Evolutionary conservation across 2,329 filamentous ascomycete genomes (phyloP).

Genomic region (Scytalidium lignicola): DNA sequence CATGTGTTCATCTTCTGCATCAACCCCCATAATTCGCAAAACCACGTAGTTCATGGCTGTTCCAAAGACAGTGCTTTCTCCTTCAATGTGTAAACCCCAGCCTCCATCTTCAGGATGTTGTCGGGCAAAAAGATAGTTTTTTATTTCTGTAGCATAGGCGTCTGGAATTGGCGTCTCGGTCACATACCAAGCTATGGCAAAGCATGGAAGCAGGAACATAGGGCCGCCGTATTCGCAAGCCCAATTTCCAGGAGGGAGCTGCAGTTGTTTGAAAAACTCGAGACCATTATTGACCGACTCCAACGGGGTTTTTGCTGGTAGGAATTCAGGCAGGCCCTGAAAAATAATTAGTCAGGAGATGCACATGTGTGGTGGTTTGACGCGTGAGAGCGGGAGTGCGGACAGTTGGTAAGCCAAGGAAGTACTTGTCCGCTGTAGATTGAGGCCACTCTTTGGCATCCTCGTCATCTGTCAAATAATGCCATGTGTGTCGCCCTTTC

Average conservation of each 20-base stretch:
- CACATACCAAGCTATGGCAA: conserved; percentile 82
- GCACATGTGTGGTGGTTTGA: not conserved
- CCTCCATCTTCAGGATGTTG: conserved; percentile 87
- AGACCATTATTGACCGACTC: conserved; percentile 79
- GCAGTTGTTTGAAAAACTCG: conserved; percentile 82
- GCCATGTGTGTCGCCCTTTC: conserved; percentile 85
- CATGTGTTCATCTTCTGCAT: conserved; percentile 79
- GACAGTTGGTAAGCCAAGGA: conserved; percentile 75
- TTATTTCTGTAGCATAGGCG: conserved; percentile 80
- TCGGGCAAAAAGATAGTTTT: conserved; percentile 82
- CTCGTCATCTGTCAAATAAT: conserved; percentile 73
- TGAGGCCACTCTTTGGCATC: conserved; percentile 77
- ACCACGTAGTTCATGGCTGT: conserved; percentile 82
- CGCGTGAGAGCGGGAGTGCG: conserved; percentile 17
- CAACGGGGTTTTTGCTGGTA: conserved; percentile 65
- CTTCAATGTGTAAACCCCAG: conserved; percentile 95
- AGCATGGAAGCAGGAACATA: conserved; percentile 86
- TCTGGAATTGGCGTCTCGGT: conserved; percentile 82
- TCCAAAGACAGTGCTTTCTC: conserved; percentile 85
- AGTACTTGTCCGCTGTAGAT: conserved; percentile 83
- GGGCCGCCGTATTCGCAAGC: conserved; percentile 96
- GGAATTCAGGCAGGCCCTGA: conserved; percentile 70
- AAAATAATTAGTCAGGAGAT: conserved; percentile 10
- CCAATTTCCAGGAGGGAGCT: conserved; percentile 88
- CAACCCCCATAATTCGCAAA: conserved; percentile 75